phyloP scores from a whole-genome alignment of 2,329 filamentous ascomycete species.

The Alternaria longipes region DNA sequence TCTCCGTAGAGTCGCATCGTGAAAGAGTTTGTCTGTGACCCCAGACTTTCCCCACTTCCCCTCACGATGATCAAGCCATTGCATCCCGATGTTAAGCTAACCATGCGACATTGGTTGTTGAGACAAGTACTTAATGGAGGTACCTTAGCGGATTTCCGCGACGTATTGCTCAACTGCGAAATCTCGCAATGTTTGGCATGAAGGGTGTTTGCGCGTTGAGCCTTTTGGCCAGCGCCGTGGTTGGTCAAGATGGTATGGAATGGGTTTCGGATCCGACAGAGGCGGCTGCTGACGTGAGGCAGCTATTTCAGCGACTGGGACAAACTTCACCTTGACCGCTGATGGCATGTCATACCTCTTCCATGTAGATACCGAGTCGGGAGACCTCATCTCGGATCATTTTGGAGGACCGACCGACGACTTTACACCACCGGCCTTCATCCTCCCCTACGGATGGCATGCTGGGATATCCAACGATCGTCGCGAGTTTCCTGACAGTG shows the following conservation, averaged over 20 bases:
- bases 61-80: conserved; percentile 17
- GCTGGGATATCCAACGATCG: conserved; percentile 60
- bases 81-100: conserved; percentile 11
- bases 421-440: conserved; percentile 56
- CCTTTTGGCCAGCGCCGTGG: conserved; percentile 22
- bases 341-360: conserved; percentile 69
- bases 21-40: conserved; percentile 14
- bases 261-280: background rate
- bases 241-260: conserved; percentile 29
- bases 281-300: conserved; percentile 12
- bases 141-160: conserved; percentile 10
- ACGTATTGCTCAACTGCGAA: background rate
- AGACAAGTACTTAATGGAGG: conserved; percentile 17
- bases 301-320: conserved; percentile 65
- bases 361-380: conserved; percentile 65
- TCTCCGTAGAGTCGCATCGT: conserved; percentile 14
- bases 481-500: conserved; percentile 71
- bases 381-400: conserved; percentile 68
- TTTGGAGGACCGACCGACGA: conserved; percentile 67
- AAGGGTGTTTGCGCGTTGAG: conserved; percentile 23
- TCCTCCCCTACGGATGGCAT: conserved; percentile 63
- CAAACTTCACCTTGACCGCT: conserved; percentile 66
- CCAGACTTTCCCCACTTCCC: conserved; percentile 29
- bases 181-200: conserved; percentile 10
- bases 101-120: conserved; percentile 8